These are phyloP conservation scores for Fusarium illudens DNA, from an alignment of 2,329 filamentous ascomycete species.

Conservation along the genomic window DNA sequence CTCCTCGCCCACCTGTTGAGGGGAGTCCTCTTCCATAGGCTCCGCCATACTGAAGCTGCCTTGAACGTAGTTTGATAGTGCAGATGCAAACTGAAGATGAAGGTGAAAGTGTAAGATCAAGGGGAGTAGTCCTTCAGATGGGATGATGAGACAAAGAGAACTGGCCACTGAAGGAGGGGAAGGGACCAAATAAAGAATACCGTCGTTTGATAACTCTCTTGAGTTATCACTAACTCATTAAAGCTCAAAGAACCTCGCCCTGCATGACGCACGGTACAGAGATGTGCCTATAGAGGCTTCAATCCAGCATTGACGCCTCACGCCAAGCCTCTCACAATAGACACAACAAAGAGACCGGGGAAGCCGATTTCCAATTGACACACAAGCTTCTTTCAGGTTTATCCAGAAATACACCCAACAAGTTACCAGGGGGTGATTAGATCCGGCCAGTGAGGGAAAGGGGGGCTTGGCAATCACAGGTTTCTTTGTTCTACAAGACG, in stretches of 20 bases:
- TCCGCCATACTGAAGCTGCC: constrained; percentile 9
- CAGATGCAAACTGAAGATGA: not conserved
- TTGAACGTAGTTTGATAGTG: not conserved
- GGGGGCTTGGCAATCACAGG: not conserved
- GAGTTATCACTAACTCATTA: not conserved
- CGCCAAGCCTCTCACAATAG: constrained; percentile 12
- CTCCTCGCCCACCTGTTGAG: not conserved
- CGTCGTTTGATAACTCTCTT: not conserved
- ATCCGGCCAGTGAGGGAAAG: not conserved
- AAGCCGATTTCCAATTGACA: constrained; percentile 7
- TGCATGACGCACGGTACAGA: constrained; percentile 14
- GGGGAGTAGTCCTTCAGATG: not conserved
- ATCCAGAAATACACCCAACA: constrained; percentile 5
- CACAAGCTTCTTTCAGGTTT: not conserved
- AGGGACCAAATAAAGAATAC: constrained; percentile 2
- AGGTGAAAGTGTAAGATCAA: not conserved
- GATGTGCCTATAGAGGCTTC: not conserved
- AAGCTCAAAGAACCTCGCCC: not conserved
- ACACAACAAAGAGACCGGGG: constrained; percentile 35
- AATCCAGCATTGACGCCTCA: constrained; percentile 7
- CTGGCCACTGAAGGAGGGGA: not conserved
- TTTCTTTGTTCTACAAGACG: constrained; percentile 36
- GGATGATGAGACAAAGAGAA: not conserved
- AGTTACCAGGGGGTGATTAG: not conserved
- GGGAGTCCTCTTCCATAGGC: constrained; percentile 3